A percentile compares a stretch with the other conserved stretches of the same genome.
Evolutionary conservation across 805 yeast genomes (phyloP).

Genomic region (Candida loeiensis): DNA sequence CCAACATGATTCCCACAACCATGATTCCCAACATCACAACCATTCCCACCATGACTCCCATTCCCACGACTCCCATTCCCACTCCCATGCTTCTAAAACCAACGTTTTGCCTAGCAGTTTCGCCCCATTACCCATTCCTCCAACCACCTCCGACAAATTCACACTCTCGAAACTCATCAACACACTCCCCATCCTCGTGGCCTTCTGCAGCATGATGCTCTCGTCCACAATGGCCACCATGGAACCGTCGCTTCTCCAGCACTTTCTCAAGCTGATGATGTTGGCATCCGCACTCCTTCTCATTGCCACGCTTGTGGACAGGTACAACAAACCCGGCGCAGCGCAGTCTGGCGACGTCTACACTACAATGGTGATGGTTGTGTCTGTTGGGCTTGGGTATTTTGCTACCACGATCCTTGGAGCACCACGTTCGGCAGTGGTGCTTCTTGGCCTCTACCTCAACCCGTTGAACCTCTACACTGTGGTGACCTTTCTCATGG

Average conservation of each 20-base stretch:
- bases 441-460: slow-evolving; percentile 28
- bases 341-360: not conserved
- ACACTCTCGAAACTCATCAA: slow-evolving; percentile 14
- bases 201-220: slow-evolving; percentile 29
- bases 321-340: slow-evolving; percentile 9
- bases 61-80: not conserved
- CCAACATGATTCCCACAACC: slow-evolving; percentile 1
- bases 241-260: slow-evolving; percentile 9
- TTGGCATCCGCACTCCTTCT: slow-evolving; percentile 21
- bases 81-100: not conserved
- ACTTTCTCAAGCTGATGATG: slow-evolving; percentile 17
- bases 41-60: no score
- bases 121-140: not conserved
- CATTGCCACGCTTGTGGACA: slow-evolving; percentile 14
- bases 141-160: not conserved
- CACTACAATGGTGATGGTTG: slow-evolving; percentile 15
- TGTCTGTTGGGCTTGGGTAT: slow-evolving; percentile 20
- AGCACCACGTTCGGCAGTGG: slow-evolving; percentile 22
- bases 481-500: slow-evolving; percentile 24
- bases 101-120: not conserved
- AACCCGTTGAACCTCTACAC: slow-evolving; percentile 30
- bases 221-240: slow-evolving; percentile 20
- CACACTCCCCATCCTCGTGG: slow-evolving; percentile 33
- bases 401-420: slow-evolving; percentile 23
- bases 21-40: not conserved